Conservation (phyloP, 2,329 filamentous ascomycete genomes). For the Claviceps africana region DNA sequence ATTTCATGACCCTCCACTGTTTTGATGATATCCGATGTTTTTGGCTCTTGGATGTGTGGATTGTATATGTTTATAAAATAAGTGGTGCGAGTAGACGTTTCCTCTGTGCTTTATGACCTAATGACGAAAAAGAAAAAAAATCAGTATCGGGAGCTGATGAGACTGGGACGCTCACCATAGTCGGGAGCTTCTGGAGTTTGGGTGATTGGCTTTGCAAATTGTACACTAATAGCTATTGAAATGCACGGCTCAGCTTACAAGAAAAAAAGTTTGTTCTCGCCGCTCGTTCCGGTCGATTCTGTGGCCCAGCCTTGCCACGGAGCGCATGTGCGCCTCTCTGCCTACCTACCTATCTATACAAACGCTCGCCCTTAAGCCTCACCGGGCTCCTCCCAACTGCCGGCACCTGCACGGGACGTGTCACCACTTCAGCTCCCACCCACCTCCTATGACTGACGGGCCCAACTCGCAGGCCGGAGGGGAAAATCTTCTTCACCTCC, state of each 20-base stretch:
- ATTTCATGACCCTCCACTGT: slow-evolving; percentile 16
- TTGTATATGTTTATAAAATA: slow-evolving; percentile 1
- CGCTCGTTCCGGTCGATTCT: neutral
- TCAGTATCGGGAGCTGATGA: neutral
- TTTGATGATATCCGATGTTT: slow-evolving; percentile 17
- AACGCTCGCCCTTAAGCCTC: neutral
- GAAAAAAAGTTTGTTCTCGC: neutral
- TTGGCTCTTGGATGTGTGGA: neutral
- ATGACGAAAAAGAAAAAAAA: slow-evolving; percentile 13
- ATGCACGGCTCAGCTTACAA: neutral
- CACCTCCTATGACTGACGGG: neutral
- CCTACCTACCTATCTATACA: neutral
- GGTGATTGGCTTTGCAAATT: neutral
- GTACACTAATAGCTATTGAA: slow-evolving; percentile 1
- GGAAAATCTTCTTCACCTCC: neutral
- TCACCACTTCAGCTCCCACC: neutral
- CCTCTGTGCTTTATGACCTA: slow-evolving; percentile 15
- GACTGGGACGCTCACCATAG: neutral
- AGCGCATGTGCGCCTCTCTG: neutral
- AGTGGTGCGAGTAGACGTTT: slow-evolving; percentile 3
- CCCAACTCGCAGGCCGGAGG: neutral
- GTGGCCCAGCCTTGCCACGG: neutral
- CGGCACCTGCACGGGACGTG: neutral
- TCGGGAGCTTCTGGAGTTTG: neutral
- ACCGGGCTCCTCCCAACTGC: neutral